phyloP scores from a whole-genome alignment of 2,329 filamentous ascomycete genomes.

The Monilinia fructicola region DNA sequence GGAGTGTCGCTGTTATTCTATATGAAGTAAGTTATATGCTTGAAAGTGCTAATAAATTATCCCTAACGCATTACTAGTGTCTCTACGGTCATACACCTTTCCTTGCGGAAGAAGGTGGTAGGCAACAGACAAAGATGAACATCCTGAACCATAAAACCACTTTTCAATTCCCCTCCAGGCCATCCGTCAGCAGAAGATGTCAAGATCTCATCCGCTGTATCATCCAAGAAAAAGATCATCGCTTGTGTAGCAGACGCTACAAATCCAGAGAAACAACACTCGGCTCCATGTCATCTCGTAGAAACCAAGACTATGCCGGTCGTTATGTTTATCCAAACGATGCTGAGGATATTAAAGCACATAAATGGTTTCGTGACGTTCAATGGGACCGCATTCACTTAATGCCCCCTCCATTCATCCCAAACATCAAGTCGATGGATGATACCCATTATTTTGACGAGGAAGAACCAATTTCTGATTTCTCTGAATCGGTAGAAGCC shows the following conservation, averaged over 20 bases:
- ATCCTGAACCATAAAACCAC: conserved; percentile 73
- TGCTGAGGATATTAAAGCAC: conserved; percentile 83
- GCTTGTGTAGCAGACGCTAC: conserved; percentile 77
- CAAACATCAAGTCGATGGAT: conserved; percentile 64
- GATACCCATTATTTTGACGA: conserved; percentile 92
- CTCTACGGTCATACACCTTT: conserved; percentile 92
- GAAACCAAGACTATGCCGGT: conserved; percentile 45
- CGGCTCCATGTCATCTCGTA: conserved; percentile 23
- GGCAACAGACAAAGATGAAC: conserved; percentile 80
- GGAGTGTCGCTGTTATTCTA: conserved; percentile 91
- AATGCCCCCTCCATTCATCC: conserved; percentile 74
- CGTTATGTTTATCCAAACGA: conserved; percentile 79
- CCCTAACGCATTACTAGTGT: conserved; percentile 51
- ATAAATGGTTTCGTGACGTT: conserved; percentile 80
- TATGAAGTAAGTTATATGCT: conserved; percentile 62
- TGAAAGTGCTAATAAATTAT: neutral
- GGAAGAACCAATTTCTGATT: conserved; percentile 68
- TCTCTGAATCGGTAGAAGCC: conserved; percentile 48
- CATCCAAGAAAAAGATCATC: conserved; percentile 70
- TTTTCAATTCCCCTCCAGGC: conserved; percentile 68
- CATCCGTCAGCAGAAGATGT: conserved; percentile 66
- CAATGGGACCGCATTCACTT: conserved; percentile 75
- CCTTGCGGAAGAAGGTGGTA: conserved; percentile 68
- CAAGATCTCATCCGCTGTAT: conserved; percentile 74
- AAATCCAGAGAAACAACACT: conserved; percentile 58